phyloP scores from a whole-genome alignment of 192 early-diverging fungal species.

The Chytriomyces sp. region DNA sequence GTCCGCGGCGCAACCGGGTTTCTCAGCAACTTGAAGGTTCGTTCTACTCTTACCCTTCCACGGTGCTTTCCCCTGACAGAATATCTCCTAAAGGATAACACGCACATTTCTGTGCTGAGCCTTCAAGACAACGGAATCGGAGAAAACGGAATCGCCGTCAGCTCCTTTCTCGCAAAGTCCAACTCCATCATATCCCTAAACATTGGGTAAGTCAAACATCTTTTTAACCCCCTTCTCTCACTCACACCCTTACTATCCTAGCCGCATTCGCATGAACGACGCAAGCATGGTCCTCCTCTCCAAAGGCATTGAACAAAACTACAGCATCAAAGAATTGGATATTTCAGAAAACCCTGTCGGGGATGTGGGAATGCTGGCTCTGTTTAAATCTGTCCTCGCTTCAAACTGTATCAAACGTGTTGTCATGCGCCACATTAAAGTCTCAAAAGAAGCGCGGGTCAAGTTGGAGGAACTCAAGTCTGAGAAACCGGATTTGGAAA shows the following conservation, averaged over 20 bases:
- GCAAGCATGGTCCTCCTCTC: constrained; percentile 36
- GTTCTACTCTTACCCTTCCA: neutral
- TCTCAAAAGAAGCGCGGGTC: constrained; percentile 43
- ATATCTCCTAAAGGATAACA: constrained; percentile 40
- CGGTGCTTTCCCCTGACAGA: neutral
- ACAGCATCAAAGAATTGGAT: constrained; percentile 51
- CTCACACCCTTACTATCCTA: neutral
- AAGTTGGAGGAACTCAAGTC: constrained; percentile 53
- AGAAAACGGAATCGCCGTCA: constrained; percentile 45
- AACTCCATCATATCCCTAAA: constrained; percentile 43
- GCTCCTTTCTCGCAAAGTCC: constrained; percentile 41
- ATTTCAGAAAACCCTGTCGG: constrained; percentile 56
- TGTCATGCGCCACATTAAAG: constrained; percentile 42
- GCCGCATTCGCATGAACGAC: constrained; percentile 48
- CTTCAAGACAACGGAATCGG: constrained; percentile 56
- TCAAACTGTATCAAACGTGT: constrained; percentile 43
- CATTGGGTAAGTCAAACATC: constrained; percentile 36
- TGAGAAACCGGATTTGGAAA: constrained; percentile 51
- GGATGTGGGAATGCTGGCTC: constrained; percentile 37
- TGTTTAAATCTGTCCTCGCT: constrained; percentile 51
- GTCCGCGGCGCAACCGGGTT: constrained; percentile 50
- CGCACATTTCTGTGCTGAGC: constrained; percentile 30
- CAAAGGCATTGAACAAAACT: constrained; percentile 54
- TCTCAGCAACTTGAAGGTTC: constrained; percentile 48
- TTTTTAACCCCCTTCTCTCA: neutral